Conservation (phyloP, 225 moss, liverwort and hornwort species). For the Marchantia paleacea region DNA sequence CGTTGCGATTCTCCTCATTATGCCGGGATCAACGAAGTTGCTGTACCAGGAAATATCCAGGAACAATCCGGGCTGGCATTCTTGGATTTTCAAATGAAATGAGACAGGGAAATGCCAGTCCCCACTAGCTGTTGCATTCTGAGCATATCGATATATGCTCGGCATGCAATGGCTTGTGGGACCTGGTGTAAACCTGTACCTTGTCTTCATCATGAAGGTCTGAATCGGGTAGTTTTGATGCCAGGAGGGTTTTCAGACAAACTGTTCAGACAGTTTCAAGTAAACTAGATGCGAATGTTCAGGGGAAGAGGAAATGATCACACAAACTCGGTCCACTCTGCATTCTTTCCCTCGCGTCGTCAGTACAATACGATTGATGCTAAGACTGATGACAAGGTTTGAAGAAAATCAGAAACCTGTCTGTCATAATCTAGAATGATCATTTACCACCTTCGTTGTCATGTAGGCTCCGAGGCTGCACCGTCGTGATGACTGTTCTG, state of each 20-base stretch:
- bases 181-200: neutral
- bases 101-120: slow-evolving; percentile 5
- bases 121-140: slow-evolving; percentile 13
- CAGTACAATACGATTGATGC: no score
- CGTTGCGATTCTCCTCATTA: neutral
- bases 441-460: no score
- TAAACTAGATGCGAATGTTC: neutral
- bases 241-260: no score
- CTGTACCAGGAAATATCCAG: neutral
- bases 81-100: neutral
- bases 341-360: no score
- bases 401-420: no score
- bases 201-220: neutral
- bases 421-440: no score
- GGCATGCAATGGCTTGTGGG: slow-evolving; percentile 21
- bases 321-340: no score
- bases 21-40: neutral
- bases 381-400: no score
- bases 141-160: slow-evolving; percentile 19
- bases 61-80: neutral
- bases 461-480: no score
- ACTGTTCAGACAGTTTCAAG: neutral
- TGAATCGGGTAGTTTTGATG: neutral
- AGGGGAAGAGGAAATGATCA: neutral
- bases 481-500: no score